Percentiles rank a stretch among this genome's conserved stretches.
Evolutionary conservation across 1,284 basidiomycete species (phyloP).

Genomic region (Moesziomyces globuligerus): DNA sequence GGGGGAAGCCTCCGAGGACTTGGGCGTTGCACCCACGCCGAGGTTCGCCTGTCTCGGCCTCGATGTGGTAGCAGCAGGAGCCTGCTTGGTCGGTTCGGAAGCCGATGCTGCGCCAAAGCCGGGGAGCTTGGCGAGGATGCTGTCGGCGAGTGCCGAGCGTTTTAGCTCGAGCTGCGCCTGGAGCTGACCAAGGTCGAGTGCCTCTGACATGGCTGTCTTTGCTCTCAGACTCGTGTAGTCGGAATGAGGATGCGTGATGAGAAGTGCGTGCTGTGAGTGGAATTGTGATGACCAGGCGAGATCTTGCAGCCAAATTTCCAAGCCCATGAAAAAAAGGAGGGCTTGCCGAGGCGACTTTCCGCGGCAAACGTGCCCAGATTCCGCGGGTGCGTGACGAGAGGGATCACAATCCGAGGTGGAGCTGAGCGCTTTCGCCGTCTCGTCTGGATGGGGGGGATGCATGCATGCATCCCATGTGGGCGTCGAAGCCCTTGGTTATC

Average conservation of each 20-base stretch:
- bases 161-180: constrained; percentile 61
- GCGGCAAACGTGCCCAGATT: not conserved
- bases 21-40: constrained; percentile 54
- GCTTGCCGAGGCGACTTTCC: not conserved
- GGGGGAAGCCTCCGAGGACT: not conserved
- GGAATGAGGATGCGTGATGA: not conserved
- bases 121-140: constrained; percentile 56
- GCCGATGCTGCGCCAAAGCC: constrained; percentile 9
- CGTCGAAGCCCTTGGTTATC: too few species aligned
- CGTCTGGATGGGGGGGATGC: too few species aligned
- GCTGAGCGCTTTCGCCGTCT: too few species aligned
- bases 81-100: constrained; percentile 7
- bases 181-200: constrained; percentile 53
- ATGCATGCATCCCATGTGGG: too few species aligned
- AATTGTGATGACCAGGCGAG: too few species aligned
- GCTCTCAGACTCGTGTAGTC: not conserved
- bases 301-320: not conserved
- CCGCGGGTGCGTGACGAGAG: not conserved
- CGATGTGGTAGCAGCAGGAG: constrained; percentile 5
- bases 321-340: not conserved
- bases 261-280: not conserved
- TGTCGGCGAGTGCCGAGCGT: constrained; percentile 55
- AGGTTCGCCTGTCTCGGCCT: constrained; percentile 50
- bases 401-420: too few species aligned
- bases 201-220: constrained; percentile 20